Percentiles rank a stretch among this genome's conserved stretches.
Conservation (phyloP, 768 basidiomycete genomes). For the Boletus subcaerulescens region DNA sequence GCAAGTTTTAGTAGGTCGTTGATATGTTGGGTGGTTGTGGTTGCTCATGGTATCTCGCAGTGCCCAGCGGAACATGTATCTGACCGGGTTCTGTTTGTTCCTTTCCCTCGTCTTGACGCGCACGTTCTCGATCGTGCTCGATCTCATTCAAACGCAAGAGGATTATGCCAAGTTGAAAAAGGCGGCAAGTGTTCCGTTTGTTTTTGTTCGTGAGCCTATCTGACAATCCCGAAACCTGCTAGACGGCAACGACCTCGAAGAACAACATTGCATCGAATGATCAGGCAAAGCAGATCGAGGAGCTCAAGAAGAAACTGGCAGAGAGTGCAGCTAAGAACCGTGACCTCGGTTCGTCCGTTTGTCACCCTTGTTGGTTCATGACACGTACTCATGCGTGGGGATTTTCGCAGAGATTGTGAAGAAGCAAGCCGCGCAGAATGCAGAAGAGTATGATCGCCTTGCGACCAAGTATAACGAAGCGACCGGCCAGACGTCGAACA, state of each 20-base stretch:
- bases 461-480: constrained; percentile 73
- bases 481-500: constrained; percentile 58
- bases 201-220: neutral
- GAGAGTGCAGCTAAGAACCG: constrained; percentile 53
- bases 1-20: constrained; percentile 83
- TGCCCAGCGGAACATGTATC: constrained; percentile 86
- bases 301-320: constrained; percentile 66
- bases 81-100: constrained; percentile 93
- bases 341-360: constrained; percentile 56
- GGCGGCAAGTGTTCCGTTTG: constrained; percentile 28
- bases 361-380: neutral
- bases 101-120: constrained; percentile 92
- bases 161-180: constrained; percentile 82
- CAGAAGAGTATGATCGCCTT: constrained; percentile 77
- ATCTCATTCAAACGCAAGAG: constrained; percentile 88
- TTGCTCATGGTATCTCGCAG: constrained; percentile 34
- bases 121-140: constrained; percentile 88
- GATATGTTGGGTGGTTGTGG: too few species aligned
- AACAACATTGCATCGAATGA: constrained; percentile 19
- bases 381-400: neutral
- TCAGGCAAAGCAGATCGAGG: constrained; percentile 47
- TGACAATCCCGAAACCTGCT: neutral
- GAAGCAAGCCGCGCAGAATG: constrained; percentile 78
- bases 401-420: constrained; percentile 64
- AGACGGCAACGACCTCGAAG: constrained; percentile 37